Conservation (phyloP, 352 stramenopile species). For the Globisporangium apiculatum region DNA sequence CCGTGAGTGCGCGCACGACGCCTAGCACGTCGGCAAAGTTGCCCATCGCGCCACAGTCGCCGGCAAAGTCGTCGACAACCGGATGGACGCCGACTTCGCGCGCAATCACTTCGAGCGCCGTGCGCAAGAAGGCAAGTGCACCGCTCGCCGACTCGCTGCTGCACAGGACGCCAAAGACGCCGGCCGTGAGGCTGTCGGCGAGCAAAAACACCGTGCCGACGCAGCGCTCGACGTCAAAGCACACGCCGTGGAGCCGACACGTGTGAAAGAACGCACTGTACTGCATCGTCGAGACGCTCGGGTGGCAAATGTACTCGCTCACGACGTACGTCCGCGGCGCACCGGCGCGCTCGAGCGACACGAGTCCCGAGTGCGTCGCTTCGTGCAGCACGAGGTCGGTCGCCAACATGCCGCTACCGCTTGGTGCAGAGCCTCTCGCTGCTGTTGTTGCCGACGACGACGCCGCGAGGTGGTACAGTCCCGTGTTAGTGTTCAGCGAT, state of each 20-base stretch:
- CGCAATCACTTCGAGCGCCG: conserved; percentile 68
- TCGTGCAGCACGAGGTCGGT: conserved; percentile 21
- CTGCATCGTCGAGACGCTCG: conserved; percentile 68
- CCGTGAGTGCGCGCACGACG: conserved; percentile 34
- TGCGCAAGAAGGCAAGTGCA: conserved; percentile 51
- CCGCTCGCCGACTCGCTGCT: conserved; percentile 42
- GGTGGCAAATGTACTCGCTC: conserved; percentile 72
- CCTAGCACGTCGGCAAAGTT: conserved; percentile 64
- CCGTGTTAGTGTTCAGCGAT: conserved; percentile 25
- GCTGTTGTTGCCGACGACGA: conserved; percentile 9
- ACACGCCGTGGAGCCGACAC: conserved; percentile 83
- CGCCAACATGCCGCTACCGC: neutral
- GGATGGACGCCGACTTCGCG: conserved; percentile 48
- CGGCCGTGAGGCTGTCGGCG: conserved; percentile 70
- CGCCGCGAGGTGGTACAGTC: conserved; percentile 24
- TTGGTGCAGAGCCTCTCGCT: neutral
- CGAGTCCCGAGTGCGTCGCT: conserved; percentile 15
- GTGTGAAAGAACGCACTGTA: conserved; percentile 85
- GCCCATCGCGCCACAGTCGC: conserved; percentile 8
- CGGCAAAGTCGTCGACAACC: conserved; percentile 11
- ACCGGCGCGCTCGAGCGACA: conserved; percentile 11
- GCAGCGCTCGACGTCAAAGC: conserved; percentile 68
- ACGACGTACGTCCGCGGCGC: conserved; percentile 53
- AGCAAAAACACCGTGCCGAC: conserved; percentile 72
- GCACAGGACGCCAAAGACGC: conserved; percentile 65